Percentiles rank a stretch among this genome's conserved stretches.
Evolutionary conservation across 768 basidiomycete species (phyloP).

Genomic region (Gautieria morchelliformis): DNA sequence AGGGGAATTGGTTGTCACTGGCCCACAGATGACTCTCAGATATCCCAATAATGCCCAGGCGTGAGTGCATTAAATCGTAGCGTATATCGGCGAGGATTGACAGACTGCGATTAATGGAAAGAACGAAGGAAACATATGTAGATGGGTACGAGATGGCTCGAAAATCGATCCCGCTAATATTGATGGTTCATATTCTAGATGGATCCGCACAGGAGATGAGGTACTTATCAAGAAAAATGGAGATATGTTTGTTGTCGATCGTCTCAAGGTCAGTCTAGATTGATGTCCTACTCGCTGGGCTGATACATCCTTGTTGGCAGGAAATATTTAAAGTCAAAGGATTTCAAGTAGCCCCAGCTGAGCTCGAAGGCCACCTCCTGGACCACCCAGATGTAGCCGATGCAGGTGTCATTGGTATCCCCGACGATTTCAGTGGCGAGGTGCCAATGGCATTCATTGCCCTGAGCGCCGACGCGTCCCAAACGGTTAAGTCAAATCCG

Average conservation of each 20-base stretch:
- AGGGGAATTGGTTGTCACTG: slow-evolving; percentile 50
- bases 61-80: slow-evolving; percentile 27
- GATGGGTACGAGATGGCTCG: slow-evolving; percentile 37
- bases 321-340: slow-evolving; percentile 55
- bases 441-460: slow-evolving; percentile 62
- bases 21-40: slow-evolving; percentile 47
- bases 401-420: slow-evolving; percentile 16
- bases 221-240: slow-evolving; percentile 3
- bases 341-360: slow-evolving; percentile 23
- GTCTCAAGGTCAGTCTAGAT: not conserved
- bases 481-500: slow-evolving; percentile 24
- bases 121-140: slow-evolving; percentile 59
- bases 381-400: slow-evolving; percentile 20
- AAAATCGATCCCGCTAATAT: not conserved
- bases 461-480: slow-evolving; percentile 31
- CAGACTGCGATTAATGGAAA: slow-evolving; percentile 15
- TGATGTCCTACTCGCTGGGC: not conserved
- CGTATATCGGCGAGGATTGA: not conserved
- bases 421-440: slow-evolving; percentile 35
- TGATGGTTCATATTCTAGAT: not conserved
- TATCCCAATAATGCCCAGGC: slow-evolving; percentile 54
- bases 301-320: slow-evolving; percentile 19
- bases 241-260: not conserved
- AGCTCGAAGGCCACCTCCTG: slow-evolving; percentile 24
- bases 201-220: slow-evolving; percentile 6